phyloP scores from a whole-genome alignment of 2,329 filamentous ascomycete species.

The Cadophora sp. region DNA sequence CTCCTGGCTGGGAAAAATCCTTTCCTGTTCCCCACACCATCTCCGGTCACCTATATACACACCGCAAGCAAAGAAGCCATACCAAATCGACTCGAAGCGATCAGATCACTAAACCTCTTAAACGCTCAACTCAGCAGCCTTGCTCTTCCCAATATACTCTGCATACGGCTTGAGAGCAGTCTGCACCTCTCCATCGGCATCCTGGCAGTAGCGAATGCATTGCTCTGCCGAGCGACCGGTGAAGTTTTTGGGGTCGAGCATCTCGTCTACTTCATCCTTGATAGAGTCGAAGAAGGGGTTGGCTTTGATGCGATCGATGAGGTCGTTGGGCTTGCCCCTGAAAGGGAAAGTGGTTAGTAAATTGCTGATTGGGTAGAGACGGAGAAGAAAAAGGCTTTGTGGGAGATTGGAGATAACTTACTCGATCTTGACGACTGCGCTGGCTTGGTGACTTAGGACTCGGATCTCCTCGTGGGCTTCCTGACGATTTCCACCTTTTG shows the following conservation, averaged over 20 bases:
- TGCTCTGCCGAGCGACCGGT: conserved; percentile 49
- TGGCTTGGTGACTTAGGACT: conserved; percentile 80
- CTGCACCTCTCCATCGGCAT: conserved; percentile 5
- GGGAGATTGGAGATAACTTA: conserved; percentile 43
- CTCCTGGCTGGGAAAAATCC: too few relatives aligned
- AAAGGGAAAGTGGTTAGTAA: too few relatives aligned
- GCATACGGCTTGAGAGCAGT: conserved; percentile 11
- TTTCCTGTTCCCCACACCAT: too few relatives aligned
- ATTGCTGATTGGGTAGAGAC: neutral
- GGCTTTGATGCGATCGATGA: conserved; percentile 77
- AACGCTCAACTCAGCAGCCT: conserved; percentile 15
- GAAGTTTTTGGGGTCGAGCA: conserved; percentile 69
- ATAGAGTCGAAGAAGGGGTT: conserved; percentile 79
- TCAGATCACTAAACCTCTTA: too few relatives aligned
- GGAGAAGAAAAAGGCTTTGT: too few relatives aligned
- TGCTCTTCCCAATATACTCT: neutral
- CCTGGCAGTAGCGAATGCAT: conserved; percentile 11
- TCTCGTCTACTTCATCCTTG: conserved; percentile 69
- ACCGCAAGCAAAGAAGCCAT: too few relatives aligned
- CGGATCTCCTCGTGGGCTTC: conserved; percentile 84
- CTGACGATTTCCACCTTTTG: conserved; percentile 74
- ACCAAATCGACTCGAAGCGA: too few relatives aligned
- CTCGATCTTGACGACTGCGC: conserved; percentile 72
- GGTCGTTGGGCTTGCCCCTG: conserved; percentile 73
- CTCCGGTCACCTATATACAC: too few relatives aligned